A percentile compares a stretch with the other conserved stretches of the same genome.
Evolutionary conservation across 306 rosid species (phyloP).

Genomic region (Adenanthera pavonina): DNA sequence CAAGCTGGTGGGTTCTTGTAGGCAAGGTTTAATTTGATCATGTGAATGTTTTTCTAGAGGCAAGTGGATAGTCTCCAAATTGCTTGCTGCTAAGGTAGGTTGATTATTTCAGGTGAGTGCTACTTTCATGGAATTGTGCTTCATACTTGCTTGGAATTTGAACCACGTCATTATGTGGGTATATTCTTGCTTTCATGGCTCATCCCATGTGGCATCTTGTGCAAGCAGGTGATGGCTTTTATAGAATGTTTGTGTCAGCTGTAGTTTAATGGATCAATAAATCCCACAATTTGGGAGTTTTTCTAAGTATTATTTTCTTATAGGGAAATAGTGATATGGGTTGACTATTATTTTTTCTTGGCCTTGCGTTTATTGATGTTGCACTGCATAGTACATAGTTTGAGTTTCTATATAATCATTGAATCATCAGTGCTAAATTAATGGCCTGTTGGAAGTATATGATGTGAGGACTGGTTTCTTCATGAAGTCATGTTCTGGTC

Average conservation of each 20-base stretch:
- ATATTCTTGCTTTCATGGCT: constrained; percentile 52
- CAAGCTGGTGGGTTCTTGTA: constrained; percentile 65
- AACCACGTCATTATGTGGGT: constrained; percentile 51
- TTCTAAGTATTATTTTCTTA: constrained; percentile 9
- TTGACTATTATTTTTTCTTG: constrained; percentile 3
- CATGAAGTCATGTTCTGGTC: not conserved
- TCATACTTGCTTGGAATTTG: constrained; percentile 53
- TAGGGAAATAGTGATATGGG: constrained; percentile 3
- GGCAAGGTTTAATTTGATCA: constrained; percentile 81
- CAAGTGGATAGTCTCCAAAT: constrained; percentile 94
- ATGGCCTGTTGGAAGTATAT: not conserved
- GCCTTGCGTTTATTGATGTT: not conserved
- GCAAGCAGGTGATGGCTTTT: constrained; percentile 41
- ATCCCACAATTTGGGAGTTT: not conserved
- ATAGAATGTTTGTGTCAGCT: constrained; percentile 36
- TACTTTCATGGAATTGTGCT: constrained; percentile 55
- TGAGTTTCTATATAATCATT: not conserved
- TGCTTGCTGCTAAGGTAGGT: constrained; percentile 99
- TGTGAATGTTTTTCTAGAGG: constrained; percentile 97
- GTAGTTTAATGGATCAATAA: constrained; percentile 37
- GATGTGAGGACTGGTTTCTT: too few relatives aligned
- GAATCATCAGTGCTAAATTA: not conserved
- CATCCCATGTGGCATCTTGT: constrained; percentile 47
- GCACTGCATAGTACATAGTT: not conserved
- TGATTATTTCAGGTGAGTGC: constrained; percentile 99